phyloP scores from a whole-genome alignment of 1,284 basidiomycete genomes.

The Leccinum colubrinum region DNA sequence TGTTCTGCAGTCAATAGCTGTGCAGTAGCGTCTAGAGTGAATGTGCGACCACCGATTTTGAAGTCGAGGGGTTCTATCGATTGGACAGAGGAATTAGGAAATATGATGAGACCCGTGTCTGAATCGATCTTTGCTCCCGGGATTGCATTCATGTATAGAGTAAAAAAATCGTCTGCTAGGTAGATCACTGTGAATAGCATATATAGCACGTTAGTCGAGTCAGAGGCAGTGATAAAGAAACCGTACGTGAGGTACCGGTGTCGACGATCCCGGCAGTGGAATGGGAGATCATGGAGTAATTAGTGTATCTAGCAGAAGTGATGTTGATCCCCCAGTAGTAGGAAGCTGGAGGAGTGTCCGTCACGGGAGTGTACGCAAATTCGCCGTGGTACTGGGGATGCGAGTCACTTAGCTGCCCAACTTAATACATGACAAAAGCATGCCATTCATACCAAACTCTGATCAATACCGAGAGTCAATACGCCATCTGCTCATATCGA shows the following conservation, averaged over 20 bases:
- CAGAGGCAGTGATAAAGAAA: not conserved
- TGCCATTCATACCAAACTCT: not conserved
- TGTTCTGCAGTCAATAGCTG: not conserved
- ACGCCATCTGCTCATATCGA: conserved; percentile 22
- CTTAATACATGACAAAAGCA: not conserved
- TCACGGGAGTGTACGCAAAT: conserved; percentile 22
- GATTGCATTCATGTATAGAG: not conserved
- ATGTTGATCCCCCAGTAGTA: conserved; percentile 29
- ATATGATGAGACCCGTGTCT: not conserved
- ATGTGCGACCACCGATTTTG: not conserved
- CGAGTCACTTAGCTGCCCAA: not conserved
- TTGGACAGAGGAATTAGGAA: not conserved
- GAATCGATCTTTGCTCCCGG: not conserved
- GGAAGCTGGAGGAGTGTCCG: conserved; percentile 16
- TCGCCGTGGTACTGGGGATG: conserved; percentile 15
- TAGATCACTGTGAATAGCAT: not conserved
- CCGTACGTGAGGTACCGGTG: conserved; percentile 23
- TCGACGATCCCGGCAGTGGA: conserved; percentile 22
- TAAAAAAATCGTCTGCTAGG: not conserved
- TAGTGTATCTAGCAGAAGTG: conserved; percentile 13
- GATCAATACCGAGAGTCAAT: conserved; percentile 23
- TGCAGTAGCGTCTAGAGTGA: not conserved
- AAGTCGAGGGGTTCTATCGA: not conserved
- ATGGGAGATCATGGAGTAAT: conserved; percentile 7
- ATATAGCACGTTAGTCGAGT: too few relatives aligned